Evolutionary conservation across 257 asterid species (phyloP).

Genomic region (Paraleonurus japonicus): DNA sequence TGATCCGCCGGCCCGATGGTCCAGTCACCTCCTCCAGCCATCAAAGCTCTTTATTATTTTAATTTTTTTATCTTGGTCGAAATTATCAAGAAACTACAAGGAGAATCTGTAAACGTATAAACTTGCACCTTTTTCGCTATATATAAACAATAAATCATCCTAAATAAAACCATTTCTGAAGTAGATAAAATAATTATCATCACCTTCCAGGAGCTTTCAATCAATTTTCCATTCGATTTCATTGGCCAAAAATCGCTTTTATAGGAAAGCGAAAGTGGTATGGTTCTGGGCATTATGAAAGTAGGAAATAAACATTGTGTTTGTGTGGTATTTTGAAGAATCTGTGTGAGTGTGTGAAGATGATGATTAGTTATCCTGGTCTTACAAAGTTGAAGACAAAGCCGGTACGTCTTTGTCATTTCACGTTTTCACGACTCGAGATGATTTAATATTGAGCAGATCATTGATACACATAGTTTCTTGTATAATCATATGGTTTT

Average conservation of each 20-base stretch:
- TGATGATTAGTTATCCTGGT: slow-evolving; percentile 53
- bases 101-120: background rate
- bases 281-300: background rate
- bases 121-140: background rate
- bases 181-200: background rate
- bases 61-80: too few species aligned
- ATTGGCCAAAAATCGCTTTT: background rate
- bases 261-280: background rate
- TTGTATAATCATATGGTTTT: background rate
- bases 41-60: too few species aligned
- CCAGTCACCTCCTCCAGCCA: background rate
- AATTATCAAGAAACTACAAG: background rate
- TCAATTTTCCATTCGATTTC: slow-evolving; percentile 13
- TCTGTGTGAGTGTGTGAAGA: slow-evolving; percentile 23
- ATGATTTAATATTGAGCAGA: background rate
- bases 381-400: slow-evolving; percentile 51
- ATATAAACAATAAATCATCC: background rate
- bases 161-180: too few species aligned
- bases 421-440: background rate
- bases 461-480: background rate
- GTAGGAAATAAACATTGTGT: slow-evolving; percentile 8
- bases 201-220: slow-evolving; percentile 27
- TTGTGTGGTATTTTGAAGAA: background rate
- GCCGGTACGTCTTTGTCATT: slow-evolving; percentile 32
- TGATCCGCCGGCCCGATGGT: background rate